Evolutionary conservation across 768 basidiomycete genomes (phyloP).

Genomic region (Boletus tylopilopsis): DNA sequence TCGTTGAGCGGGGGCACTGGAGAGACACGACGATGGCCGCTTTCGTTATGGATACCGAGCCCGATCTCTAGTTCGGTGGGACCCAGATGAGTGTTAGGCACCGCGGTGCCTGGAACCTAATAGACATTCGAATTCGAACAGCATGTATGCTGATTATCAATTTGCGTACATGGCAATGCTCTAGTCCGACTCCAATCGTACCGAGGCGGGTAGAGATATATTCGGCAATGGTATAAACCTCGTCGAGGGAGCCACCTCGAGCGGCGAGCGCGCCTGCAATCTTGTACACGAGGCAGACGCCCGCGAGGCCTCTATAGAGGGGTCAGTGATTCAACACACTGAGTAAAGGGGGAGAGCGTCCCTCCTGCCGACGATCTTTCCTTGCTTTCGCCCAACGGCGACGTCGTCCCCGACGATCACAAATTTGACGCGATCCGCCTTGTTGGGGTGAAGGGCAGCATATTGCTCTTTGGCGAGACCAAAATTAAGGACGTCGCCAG

Average conservation of each 20-base stretch:
- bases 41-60: constrained; percentile 90
- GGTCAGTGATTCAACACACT: not conserved
- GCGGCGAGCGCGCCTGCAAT: constrained; percentile 81
- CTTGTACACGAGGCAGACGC: constrained; percentile 84
- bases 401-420: constrained; percentile 90
- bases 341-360: not conserved
- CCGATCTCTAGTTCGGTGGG: constrained; percentile 80
- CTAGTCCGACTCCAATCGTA: constrained; percentile 83
- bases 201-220: constrained; percentile 64
- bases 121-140: not conserved
- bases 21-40: constrained; percentile 62
- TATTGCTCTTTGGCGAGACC: constrained; percentile 86
- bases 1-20: constrained; percentile 69
- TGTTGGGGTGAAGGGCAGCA: constrained; percentile 63
- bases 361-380: constrained; percentile 83
- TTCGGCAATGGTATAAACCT: constrained; percentile 64
- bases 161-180: constrained; percentile 74
- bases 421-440: constrained; percentile 65
- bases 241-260: constrained; percentile 60
- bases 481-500: constrained; percentile 89
- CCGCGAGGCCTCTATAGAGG: constrained; percentile 65
- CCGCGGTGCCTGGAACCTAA: constrained; percentile 76
- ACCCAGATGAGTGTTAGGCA: constrained; percentile 50
- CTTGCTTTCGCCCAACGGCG: constrained; percentile 76
- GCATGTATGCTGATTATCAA: not conserved